Evolutionary conservation across 2,329 filamentous ascomycete species (phyloP).

Genomic region (Exutisphaerella laricina): DNA sequence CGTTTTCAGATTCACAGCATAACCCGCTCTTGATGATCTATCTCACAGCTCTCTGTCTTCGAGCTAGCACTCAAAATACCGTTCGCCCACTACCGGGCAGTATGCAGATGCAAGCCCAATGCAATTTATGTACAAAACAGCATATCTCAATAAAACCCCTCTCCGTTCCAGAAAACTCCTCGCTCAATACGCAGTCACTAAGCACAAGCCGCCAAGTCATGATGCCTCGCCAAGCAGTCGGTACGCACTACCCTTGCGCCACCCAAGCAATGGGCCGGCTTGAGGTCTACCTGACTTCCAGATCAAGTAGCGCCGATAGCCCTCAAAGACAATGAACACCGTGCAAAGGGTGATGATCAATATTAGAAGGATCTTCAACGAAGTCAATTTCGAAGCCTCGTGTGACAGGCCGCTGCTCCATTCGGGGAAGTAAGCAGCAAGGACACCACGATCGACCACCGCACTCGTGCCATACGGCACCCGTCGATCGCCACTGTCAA

Average conservation of each 20-base stretch:
- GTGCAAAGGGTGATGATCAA: constrained; percentile 15
- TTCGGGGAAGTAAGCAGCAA: constrained; percentile 18
- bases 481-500: constrained; percentile 21
- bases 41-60: too few relatives aligned
- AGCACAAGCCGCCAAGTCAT: too few relatives aligned
- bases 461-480: constrained; percentile 23
- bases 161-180: too few relatives aligned
- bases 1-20: too few relatives aligned
- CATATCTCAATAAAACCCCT: too few relatives aligned
- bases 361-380: constrained; percentile 21
- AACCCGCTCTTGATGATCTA: too few relatives aligned
- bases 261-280: constrained; percentile 22
- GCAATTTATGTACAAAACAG: too few relatives aligned
- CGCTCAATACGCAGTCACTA: too few relatives aligned
- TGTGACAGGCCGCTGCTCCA: constrained; percentile 3
- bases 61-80: too few relatives aligned
- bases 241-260: constrained; percentile 22
- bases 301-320: constrained; percentile 23
- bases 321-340: constrained; percentile 24
- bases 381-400: constrained; percentile 10
- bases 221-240: constrained; percentile 21
- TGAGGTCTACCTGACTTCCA: constrained; percentile 20
- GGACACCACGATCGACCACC: constrained; percentile 21
- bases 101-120: too few relatives aligned
- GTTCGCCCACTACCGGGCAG: too few relatives aligned